Conservation (phyloP, 2,329 filamentous ascomycete genomes). For the Diaporthe caulivora region DNA sequence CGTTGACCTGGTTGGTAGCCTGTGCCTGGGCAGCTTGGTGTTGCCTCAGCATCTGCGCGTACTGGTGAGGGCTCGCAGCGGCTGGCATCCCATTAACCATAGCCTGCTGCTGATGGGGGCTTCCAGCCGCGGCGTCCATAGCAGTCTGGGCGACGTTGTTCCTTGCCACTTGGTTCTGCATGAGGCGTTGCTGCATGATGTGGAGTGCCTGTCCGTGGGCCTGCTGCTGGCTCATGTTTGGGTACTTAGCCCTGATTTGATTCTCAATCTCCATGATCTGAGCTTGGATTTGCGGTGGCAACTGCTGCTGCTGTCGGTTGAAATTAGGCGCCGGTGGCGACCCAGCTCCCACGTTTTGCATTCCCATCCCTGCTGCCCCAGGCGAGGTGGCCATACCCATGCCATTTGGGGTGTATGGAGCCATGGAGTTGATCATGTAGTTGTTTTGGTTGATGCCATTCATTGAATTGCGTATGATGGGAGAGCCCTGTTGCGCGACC, state of each 20-base stretch:
- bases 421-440: conserved; percentile 66
- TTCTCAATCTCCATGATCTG: conserved; percentile 66
- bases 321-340: conserved; percentile 52
- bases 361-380: conserved; percentile 56
- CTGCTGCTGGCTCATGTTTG: conserved; percentile 62
- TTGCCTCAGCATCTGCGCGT: conserved; percentile 68
- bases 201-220: conserved; percentile 65
- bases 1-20: conserved; percentile 46
- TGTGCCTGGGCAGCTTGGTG: conserved; percentile 52
- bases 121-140: conserved; percentile 68
- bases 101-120: conserved; percentile 59
- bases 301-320: conserved; percentile 49
- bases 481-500: conserved; percentile 35
- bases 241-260: conserved; percentile 64
- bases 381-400: conserved; percentile 59
- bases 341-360: conserved; percentile 58
- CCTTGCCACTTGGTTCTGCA: conserved; percentile 58
- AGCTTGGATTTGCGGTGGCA: conserved; percentile 60
- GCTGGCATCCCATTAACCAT: conserved; percentile 62
- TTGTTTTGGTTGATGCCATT: conserved; percentile 63
- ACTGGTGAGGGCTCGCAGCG: conserved; percentile 68
- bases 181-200: conserved; percentile 50
- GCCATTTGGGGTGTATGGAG: conserved; percentile 58
- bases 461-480: conserved; percentile 51
- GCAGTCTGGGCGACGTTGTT: conserved; percentile 57